phyloP scores from a whole-genome alignment of 2,329 filamentous ascomycete species.

The Fusarium torulosum region DNA sequence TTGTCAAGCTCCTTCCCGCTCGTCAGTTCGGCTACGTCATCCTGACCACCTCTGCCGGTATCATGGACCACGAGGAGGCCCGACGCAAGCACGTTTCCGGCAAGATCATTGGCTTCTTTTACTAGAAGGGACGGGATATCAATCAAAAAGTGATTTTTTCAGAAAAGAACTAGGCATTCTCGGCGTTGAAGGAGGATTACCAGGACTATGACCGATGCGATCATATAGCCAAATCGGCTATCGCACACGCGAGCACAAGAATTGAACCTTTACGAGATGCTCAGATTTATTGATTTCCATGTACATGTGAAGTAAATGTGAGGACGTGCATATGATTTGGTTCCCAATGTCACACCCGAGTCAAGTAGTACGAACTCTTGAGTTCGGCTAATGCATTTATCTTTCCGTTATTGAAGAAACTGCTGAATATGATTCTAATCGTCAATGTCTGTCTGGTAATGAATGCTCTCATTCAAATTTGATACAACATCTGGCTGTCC shows the following conservation, averaged over 20 bases:
- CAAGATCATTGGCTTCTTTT: constrained; percentile 99
- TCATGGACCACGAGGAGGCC: constrained; percentile 99
- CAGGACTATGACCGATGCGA: constrained; percentile 56
- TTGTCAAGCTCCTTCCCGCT: constrained; percentile 97
- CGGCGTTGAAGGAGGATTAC: constrained; percentile 54
- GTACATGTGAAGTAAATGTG: constrained; percentile 14
- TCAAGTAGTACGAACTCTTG: background rate
- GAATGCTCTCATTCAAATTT: background rate
- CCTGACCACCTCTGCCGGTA: constrained; percentile 98
- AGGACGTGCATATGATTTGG: background rate
- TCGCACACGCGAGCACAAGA: constrained; percentile 53
- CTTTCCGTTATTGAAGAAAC: background rate
- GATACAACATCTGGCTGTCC: background rate
- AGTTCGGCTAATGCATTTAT: background rate
- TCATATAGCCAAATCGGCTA: constrained; percentile 49
- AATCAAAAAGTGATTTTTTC: constrained; percentile 49
- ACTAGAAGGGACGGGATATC: constrained; percentile 68
- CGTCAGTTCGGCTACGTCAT: constrained; percentile 99
- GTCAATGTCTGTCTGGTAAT: background rate
- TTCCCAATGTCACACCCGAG: too few species aligned
- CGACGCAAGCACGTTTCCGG: constrained; percentile 98
- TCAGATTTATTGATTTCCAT: constrained; percentile 32
- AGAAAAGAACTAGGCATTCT: constrained; percentile 50
- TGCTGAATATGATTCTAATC: background rate
- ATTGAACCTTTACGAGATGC: constrained; percentile 53